Conservation (phyloP, 2,329 filamentous ascomycete genomes). For the Fusarium concolor region DNA sequence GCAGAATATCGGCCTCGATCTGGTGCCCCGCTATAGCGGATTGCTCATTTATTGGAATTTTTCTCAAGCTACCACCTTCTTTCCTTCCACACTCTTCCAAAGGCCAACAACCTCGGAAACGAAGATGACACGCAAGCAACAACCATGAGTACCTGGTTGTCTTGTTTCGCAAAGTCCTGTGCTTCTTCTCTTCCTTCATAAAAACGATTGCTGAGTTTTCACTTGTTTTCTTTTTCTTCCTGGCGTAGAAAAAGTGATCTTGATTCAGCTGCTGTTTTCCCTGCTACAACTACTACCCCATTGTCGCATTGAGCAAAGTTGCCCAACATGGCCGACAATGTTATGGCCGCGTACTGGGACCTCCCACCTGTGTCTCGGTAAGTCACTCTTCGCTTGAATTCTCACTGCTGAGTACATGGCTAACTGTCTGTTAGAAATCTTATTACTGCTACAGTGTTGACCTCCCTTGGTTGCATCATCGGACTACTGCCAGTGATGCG, state of each 20-base stretch:
- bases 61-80: slow-evolving; percentile 19
- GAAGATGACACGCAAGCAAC: slow-evolving; percentile 53
- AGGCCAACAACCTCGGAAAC: slow-evolving; percentile 35
- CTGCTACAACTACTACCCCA: slow-evolving; percentile 7
- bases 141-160: slow-evolving; percentile 50
- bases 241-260: slow-evolving; percentile 9
- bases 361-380: slow-evolving; percentile 58
- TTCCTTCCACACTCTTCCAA: slow-evolving; percentile 39
- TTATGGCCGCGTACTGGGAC: slow-evolving; percentile 53
- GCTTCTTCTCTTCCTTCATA: slow-evolving; percentile 36
- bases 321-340: slow-evolving; percentile 50
- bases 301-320: slow-evolving; percentile 48
- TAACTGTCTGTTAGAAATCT: slow-evolving; percentile 67
- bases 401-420: slow-evolving; percentile 1
- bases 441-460: slow-evolving; percentile 69
- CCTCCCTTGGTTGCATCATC: slow-evolving; percentile 70
- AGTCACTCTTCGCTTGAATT: slow-evolving; percentile 22
- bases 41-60: slow-evolving; percentile 44
- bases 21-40: slow-evolving; percentile 42
- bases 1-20: slow-evolving; percentile 30
- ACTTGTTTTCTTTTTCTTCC: slow-evolving; percentile 15
- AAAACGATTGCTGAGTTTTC: slow-evolving; percentile 27
- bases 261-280: slow-evolving; percentile 32
- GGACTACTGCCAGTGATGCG: slow-evolving; percentile 62
- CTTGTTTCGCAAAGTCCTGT: slow-evolving; percentile 41